These are phyloP conservation scores for Closterium sp. DNA, from an alignment of 139 green algal species.

Conservation along the genomic window DNA sequence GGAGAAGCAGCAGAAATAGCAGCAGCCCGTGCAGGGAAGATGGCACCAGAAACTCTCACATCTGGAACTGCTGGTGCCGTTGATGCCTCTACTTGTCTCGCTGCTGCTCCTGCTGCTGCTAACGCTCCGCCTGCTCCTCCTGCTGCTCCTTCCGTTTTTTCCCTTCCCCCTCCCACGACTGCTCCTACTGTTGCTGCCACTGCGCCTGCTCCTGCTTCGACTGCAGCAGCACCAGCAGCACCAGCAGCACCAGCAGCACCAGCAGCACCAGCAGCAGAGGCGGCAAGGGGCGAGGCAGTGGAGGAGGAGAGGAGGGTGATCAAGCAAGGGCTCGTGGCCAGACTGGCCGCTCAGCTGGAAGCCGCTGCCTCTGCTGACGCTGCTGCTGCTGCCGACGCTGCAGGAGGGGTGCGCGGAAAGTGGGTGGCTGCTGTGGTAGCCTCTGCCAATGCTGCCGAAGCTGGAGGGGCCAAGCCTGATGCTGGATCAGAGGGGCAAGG, in stretches of 20 bases:
- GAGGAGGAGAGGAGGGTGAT: no score
- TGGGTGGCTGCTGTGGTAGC: neutral
- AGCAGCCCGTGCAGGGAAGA: neutral
- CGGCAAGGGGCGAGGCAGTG: no score
- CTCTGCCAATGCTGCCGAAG: neutral
- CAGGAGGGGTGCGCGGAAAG: no score
- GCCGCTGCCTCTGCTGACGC: no score
- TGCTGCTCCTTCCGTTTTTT: neutral
- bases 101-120: neutral
- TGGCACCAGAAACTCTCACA: neutral
- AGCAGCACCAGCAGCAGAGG: no score
- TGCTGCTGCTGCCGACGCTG: no score
- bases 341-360: no score
- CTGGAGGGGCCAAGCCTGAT: neutral
- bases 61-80: neutral
- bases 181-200: neutral
- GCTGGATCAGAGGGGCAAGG: neutral
- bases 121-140: neutral
- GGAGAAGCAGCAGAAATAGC: neutral
- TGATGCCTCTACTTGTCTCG: neutral
- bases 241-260: no score
- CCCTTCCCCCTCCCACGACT: neutral
- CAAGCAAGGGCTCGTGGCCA: neutral
- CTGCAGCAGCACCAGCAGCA: neutral
- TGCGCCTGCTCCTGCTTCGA: neutral